Evolutionary conservation across 176 grass and related monocot genomes (phyloP), one percentile per base, ranked within the genome.

Genomic region (Pontederia crassipes): DNA sequence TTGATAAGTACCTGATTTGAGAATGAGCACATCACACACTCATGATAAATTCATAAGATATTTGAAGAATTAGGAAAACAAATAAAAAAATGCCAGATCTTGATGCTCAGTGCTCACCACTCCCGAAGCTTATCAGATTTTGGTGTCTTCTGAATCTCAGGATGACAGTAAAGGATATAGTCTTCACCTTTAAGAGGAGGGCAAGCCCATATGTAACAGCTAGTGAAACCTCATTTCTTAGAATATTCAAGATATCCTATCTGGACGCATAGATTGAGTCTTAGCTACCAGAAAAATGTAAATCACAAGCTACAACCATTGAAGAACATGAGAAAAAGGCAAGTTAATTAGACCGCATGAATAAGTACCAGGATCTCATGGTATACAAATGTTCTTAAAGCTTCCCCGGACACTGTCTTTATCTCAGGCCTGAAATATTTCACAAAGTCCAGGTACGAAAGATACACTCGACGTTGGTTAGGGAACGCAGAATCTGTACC

Each of bases 221-320:
- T 99, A 71, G 94, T 86, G 72, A 99, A 99, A 24, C 94, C 94
- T 60, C 94, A 85, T 50, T 78, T 84, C 62, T 99, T 99, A 83
- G 88, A 93, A 68, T 99, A 99, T 74, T 99, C 94, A 76, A 99
- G 94, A 73, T 99, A 99, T 65, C 94, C 94, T 70, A 99, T 93
- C 94, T 99, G 80, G 54, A 81, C 9, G n/a, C 59, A 40, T 40
- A 40, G 32, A 40, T 4, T 24, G 20, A 24, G 20, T 24, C 20
- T 24, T 7, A 40, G 2, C 32, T 7, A 40, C 2, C 32, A 3
- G 6, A 40, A 40, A 40, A 40, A 40, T 40, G 32, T 40, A 40
- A 40, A 40, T 40, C 32, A 40, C 32, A 40, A 7, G 32, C 4
- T 40, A 7, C 32, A 4, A 3, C 6, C 32, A 40, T 3, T 40